A percentile compares a stretch with the other conserved stretches of the same genome.
phyloP scores from a whole-genome alignment of 345 rosid species.

The Nasturtium officinale region DNA sequence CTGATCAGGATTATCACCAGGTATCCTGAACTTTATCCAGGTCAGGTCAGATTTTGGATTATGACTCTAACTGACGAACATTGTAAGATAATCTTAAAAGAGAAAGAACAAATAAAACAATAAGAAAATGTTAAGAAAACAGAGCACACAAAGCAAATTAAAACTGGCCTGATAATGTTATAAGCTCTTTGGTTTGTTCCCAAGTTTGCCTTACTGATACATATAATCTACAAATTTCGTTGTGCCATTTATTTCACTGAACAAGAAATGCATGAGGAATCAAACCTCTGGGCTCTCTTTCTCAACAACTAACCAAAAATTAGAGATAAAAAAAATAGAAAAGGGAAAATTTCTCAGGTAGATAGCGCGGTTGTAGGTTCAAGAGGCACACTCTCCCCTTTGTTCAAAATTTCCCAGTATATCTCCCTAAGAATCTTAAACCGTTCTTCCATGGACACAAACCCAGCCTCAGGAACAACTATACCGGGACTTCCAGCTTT shows the following conservation, averaged over 20 bases:
- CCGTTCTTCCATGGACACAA: constrained; percentile 66
- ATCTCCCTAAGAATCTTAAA: constrained; percentile 63
- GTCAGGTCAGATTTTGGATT: not conserved
- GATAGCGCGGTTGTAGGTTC: constrained; percentile 49
- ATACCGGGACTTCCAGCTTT: constrained; percentile 67
- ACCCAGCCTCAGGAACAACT: constrained; percentile 58
- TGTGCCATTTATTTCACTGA: not conserved
- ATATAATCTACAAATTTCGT: constrained; percentile 27
- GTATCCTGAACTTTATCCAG: not conserved
- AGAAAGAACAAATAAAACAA: not conserved
- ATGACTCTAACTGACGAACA: not conserved
- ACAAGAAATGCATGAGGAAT: constrained; percentile 12
- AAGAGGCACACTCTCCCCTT: constrained; percentile 46
- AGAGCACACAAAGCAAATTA: constrained; percentile 6
- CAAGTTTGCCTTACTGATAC: constrained; percentile 12
- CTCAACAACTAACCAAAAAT: constrained; percentile 21
- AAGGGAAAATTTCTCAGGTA: constrained; percentile 22
- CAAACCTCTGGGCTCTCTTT: constrained; percentile 16
- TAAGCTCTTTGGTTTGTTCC: constrained; percentile 25
- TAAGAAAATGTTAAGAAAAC: constrained; percentile 3
- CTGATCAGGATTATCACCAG: not conserved
- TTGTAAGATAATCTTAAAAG: not conserved
- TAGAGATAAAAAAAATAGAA: not conserved
- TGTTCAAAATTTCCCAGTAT: constrained; percentile 63
- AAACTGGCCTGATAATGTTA: constrained; percentile 31